Conservation (phyloP, 345 rosid genomes). For the Raphanus sativus region DNA sequence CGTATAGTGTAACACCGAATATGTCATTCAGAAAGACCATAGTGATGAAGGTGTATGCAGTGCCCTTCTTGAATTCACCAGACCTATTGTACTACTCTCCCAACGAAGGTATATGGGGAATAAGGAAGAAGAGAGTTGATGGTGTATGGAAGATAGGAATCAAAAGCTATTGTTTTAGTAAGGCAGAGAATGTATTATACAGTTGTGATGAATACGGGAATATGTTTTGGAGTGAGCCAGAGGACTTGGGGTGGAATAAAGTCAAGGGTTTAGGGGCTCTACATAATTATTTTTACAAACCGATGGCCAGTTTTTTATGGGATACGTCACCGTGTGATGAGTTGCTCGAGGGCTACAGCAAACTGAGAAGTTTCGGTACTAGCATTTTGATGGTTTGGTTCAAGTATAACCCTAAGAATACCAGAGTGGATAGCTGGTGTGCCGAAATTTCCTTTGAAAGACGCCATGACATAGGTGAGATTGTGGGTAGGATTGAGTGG, state of each 20-base stretch:
- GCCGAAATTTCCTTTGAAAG: not conserved
- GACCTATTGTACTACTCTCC: not conserved
- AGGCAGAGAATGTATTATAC: not conserved
- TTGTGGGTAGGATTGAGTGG: not conserved
- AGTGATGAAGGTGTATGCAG: not conserved
- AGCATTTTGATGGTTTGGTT: not conserved
- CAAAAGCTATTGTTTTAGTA: not conserved
- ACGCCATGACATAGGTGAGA: not conserved
- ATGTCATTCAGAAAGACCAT: not conserved
- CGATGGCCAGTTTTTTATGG: not conserved
- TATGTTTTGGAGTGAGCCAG: conserved; percentile 53
- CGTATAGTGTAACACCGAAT: not conserved
- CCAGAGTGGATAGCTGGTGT: not conserved
- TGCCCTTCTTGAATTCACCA: not conserved
- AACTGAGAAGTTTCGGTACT: not conserved
- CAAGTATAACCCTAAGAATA: not conserved
- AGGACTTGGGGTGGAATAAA: conserved; percentile 50
- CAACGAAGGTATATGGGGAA: not conserved
- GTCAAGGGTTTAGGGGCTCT: conserved; percentile 50
- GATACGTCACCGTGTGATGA: not conserved
- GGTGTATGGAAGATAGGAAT: not conserved
- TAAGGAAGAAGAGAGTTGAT: not conserved
- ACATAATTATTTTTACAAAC: conserved; percentile 11
- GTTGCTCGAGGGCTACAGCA: not conserved
- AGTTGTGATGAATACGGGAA: conserved; percentile 54